phyloP scores from a whole-genome alignment of 495 filamentous ascomycete genomes.

The Aspergillus nanangensis region DNA sequence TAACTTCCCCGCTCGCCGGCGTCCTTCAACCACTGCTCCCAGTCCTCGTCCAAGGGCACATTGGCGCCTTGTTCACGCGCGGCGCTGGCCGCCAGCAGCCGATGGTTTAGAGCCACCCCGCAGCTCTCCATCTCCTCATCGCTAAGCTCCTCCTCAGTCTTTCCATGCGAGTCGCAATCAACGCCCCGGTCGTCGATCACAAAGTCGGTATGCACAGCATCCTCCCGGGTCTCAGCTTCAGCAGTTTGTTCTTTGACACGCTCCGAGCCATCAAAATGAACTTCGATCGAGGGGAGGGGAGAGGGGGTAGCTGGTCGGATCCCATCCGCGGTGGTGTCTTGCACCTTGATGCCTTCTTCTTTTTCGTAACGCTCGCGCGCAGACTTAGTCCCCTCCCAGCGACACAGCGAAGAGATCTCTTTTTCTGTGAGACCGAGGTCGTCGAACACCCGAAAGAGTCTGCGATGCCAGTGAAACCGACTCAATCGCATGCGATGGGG shows the following conservation, averaged over 20 bases:
- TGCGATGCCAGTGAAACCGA: slow-evolving; percentile 75
- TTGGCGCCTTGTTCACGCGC: slow-evolving; percentile 58
- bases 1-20: slow-evolving; percentile 58
- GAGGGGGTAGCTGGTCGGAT: slow-evolving; percentile 44
- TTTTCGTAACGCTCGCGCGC: slow-evolving; percentile 80
- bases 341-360: slow-evolving; percentile 67
- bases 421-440: slow-evolving; percentile 65
- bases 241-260: slow-evolving; percentile 27
- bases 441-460: slow-evolving; percentile 80
- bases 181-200: slow-evolving; percentile 21
- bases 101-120: slow-evolving; percentile 66
- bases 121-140: slow-evolving; percentile 68
- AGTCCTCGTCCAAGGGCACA: slow-evolving; percentile 70
- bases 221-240: slow-evolving; percentile 22
- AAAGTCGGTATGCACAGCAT: slow-evolving; percentile 21
- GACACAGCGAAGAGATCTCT: slow-evolving; percentile 76
- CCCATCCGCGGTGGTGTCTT: slow-evolving; percentile 72
- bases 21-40: slow-evolving; percentile 84
- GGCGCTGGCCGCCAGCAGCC: slow-evolving; percentile 64
- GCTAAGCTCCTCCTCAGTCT: slow-evolving; percentile 56
- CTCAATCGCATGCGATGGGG: slow-evolving; percentile 81
- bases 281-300: slow-evolving; percentile 26
- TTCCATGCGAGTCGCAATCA: slow-evolving; percentile 21
- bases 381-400: slow-evolving; percentile 92
- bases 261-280: slow-evolving; percentile 27